Conservation (phyloP, 495 filamentous ascomycete species). For the Apodospora peruviana region DNA sequence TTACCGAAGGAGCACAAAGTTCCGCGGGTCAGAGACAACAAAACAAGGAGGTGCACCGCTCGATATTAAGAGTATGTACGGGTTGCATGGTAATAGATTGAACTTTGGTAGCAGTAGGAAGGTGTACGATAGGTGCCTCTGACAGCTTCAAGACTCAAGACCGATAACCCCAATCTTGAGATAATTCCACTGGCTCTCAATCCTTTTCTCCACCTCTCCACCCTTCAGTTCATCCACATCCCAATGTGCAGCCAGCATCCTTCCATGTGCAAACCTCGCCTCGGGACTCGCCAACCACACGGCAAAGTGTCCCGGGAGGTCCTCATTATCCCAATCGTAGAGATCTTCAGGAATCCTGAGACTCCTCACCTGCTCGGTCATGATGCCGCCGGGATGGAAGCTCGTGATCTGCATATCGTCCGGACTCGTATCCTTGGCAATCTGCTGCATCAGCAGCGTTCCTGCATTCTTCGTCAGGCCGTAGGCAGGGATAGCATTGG, state of each 20-base stretch:
- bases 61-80: too few relatives aligned
- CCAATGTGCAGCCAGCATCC: neutral
- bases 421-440: conserved; percentile 23
- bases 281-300: conserved; percentile 47
- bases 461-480: conserved; percentile 35
- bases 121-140: too few relatives aligned
- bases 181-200: neutral
- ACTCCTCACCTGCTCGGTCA: neutral
- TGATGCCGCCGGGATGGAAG: conserved; percentile 37
- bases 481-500: conserved; percentile 16
- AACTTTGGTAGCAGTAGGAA: too few relatives aligned
- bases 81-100: too few relatives aligned
- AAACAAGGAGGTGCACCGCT: too few relatives aligned
- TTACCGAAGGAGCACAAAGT: too few relatives aligned
- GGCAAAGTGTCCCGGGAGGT: conserved; percentile 38
- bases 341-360: neutral
- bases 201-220: neutral
- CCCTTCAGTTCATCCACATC: neutral
- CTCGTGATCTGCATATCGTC: conserved; percentile 35
- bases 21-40: too few relatives aligned
- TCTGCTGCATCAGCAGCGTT: conserved; percentile 27
- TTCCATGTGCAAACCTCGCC: conserved; percentile 47
- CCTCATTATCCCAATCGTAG: conserved; percentile 24
- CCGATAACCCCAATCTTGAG: neutral
- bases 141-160: neutral